Conservation (phyloP, 2,329 filamentous ascomycete species). For the Zymoseptoria crescenta region DNA sequence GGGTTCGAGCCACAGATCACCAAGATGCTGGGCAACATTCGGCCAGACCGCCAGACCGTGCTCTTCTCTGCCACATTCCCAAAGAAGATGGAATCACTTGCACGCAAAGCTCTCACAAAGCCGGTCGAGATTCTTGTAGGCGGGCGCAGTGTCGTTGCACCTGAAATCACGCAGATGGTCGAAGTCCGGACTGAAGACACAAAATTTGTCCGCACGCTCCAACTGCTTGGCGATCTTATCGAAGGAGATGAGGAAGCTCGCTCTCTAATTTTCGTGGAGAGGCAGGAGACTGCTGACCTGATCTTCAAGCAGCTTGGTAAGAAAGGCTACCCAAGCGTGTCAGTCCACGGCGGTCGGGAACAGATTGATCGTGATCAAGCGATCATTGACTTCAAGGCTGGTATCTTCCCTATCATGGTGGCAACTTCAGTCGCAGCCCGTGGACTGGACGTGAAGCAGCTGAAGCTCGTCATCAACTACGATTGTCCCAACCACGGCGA, state of each 20-base stretch:
- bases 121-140: conserved; percentile 91
- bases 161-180: conserved; percentile 81
- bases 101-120: conserved; percentile 76
- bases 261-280: conserved; percentile 56
- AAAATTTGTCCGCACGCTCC: conserved; percentile 77
- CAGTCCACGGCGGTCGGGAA: conserved; percentile 88
- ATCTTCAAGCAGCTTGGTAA: conserved; percentile 65
- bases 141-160: conserved; percentile 62
- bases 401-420: conserved; percentile 79
- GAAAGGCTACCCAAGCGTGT: conserved; percentile 85
- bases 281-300: conserved; percentile 30
- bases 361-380: conserved; percentile 89
- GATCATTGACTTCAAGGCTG: conserved; percentile 88
- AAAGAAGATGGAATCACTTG: conserved; percentile 80
- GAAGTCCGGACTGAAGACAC: conserved; percentile 74
- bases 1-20: conserved; percentile 97
- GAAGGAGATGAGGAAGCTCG: conserved; percentile 82
- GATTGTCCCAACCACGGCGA: conserved; percentile 91
- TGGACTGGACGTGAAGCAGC: conserved; percentile 89
- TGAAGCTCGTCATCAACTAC: conserved; percentile 94
- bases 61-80: conserved; percentile 97
- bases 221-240: conserved; percentile 81
- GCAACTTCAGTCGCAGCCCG: conserved; percentile 93
- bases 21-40: conserved; percentile 87
- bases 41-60: conserved; percentile 87